These are phyloP conservation scores for Wallacemonas rigidus DNA, from an alignment of 208 protist species.

Conservation along the genomic window DNA sequence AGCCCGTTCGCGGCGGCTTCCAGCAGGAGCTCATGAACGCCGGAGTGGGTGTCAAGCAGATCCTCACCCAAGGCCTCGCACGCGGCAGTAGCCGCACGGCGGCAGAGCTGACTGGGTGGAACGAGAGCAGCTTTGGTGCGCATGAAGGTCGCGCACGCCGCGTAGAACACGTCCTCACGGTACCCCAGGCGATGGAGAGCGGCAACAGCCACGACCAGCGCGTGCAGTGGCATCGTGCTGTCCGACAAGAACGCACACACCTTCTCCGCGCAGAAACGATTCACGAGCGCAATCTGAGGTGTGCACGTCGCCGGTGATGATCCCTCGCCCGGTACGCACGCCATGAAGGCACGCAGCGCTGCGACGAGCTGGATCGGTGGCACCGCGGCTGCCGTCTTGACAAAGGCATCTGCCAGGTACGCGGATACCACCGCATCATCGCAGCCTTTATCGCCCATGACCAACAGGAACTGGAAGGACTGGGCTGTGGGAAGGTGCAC, in stretches of 20 bases:
- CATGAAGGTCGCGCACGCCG: conserved; percentile 56
- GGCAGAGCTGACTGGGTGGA: conserved; percentile 33
- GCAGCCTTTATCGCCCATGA: conserved; percentile 50
- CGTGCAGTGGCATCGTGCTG: conserved; percentile 47
- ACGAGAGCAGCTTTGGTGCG: conserved; percentile 29
- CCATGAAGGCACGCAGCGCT: conserved; percentile 65
- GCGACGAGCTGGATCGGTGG: conserved; percentile 76
- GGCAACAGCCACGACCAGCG: conserved; percentile 46
- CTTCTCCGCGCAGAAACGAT: conserved; percentile 60
- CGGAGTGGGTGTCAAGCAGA: conserved; percentile 46
- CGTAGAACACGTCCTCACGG: conserved; percentile 44
- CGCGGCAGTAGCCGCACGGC: conserved; percentile 44
- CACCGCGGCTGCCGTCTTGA: conserved; percentile 69
- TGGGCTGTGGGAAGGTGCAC: conserved; percentile 65
- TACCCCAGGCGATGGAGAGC: conserved; percentile 57
- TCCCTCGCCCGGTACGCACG: not conserved
- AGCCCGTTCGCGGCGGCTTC: conserved; percentile 38
- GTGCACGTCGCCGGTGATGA: not conserved
- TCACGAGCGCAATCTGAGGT: conserved; percentile 32
- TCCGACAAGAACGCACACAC: conserved; percentile 43
- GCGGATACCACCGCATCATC: conserved; percentile 38
- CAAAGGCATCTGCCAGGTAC: conserved; percentile 73
- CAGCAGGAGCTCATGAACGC: conserved; percentile 49
- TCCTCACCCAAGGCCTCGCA: conserved; percentile 52
- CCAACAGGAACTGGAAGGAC: conserved; percentile 75